Evolutionary conservation across 2,329 filamentous ascomycete genomes (phyloP).

Genomic region (Ophiostoma pallidulum): DNA sequence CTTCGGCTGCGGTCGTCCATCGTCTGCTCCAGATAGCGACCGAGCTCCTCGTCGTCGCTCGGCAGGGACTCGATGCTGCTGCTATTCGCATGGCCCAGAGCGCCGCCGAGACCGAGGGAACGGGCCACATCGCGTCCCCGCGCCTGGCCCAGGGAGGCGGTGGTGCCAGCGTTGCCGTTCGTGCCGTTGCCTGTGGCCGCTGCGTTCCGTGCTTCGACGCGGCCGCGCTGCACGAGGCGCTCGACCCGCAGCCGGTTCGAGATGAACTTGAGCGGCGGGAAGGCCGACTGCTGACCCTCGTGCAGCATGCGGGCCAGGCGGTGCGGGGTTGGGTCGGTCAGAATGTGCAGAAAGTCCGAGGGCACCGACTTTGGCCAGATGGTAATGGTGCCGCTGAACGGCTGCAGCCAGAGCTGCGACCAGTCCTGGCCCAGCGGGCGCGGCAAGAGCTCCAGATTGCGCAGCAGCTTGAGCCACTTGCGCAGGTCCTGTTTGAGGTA

Average conservation of each 20-base stretch:
- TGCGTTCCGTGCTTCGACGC: conserved; percentile 28
- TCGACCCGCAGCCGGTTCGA: conserved; percentile 81
- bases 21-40: neutral
- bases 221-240: conserved; percentile 51
- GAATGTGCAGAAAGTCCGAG: conserved; percentile 76
- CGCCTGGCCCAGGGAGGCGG: neutral
- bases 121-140: neutral
- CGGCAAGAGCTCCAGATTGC: conserved; percentile 84
- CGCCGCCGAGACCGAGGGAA: neutral
- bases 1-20: neutral
- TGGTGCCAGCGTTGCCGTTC: neutral
- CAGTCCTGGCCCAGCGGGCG: conserved; percentile 89
- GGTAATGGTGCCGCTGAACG: conserved; percentile 89
- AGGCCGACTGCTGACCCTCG: conserved; percentile 79
- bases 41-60: conserved; percentile 11
- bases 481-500: conserved; percentile 93
- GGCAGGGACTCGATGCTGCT: conserved; percentile 11
- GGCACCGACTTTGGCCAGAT: conserved; percentile 81
- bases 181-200: too few species aligned
- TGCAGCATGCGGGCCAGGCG: conserved; percentile 82
- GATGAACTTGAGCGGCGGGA: conserved; percentile 87
- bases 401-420: conserved; percentile 92
- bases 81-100: conserved; percentile 2
- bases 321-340: conserved; percentile 69
- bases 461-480: conserved; percentile 94